phyloP scores from a whole-genome alignment of 192 early-diverging fungal species.

The Diversispora eburnea region DNA sequence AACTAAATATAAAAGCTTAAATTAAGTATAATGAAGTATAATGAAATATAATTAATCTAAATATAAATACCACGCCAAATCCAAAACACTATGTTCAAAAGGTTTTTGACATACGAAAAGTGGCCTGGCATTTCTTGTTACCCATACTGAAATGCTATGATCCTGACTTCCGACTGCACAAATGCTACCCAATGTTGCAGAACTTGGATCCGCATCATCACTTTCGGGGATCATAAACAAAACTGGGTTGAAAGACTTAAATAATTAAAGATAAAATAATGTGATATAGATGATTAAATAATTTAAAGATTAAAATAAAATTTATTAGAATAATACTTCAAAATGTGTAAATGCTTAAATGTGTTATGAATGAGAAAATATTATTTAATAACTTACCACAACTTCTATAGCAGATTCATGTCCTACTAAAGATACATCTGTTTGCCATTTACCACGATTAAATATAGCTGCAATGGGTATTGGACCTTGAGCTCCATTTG shows the following conservation, averaged over 20 bases:
- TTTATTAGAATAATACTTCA: constrained; percentile 8
- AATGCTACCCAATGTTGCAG: constrained; percentile 49
- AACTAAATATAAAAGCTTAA: background rate
- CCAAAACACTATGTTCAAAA: constrained; percentile 82
- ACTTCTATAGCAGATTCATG: constrained; percentile 87
- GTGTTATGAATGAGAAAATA: too few species aligned
- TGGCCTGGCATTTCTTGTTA: constrained; percentile 68
- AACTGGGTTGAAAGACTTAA: constrained; percentile 19
- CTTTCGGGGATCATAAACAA: constrained; percentile 19
- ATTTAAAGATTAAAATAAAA: background rate
- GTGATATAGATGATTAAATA: too few species aligned
- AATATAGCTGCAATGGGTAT: constrained; percentile 81
- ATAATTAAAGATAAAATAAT: too few species aligned
- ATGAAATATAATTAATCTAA: background rate
- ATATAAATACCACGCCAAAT: constrained; percentile 72
- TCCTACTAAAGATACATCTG: constrained; percentile 82
- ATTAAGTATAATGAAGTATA: background rate
- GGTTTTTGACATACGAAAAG: constrained; percentile 67
- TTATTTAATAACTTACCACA: constrained; percentile 46
- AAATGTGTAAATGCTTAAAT: too few species aligned
- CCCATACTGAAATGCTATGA: constrained; percentile 83
- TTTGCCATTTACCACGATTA: constrained; percentile 68
- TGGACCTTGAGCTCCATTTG: constrained; percentile 80
- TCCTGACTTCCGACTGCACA: constrained; percentile 92
- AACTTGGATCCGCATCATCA: constrained; percentile 26